These are phyloP conservation scores for Rhizopus arrhizus DNA, from an alignment of 371 early-diverging fungal species.

Conservation along the genomic window DNA sequence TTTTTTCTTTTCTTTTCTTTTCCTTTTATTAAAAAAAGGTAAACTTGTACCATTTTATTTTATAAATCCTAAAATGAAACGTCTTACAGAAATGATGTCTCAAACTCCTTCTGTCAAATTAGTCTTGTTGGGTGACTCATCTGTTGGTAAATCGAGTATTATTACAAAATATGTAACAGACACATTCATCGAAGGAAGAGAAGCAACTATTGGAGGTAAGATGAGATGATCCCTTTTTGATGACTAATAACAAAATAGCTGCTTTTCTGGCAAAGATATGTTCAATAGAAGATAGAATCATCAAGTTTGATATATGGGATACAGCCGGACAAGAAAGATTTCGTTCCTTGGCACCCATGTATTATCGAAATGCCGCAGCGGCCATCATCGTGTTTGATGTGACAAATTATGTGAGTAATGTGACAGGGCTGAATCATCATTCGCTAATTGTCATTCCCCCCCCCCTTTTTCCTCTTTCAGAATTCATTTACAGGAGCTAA, in stretches of 20 bases:
- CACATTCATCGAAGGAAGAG: constrained; percentile 92
- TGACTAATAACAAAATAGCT: constrained; percentile 40
- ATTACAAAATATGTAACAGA: constrained; percentile 86
- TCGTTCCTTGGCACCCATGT: constrained; percentile 96
- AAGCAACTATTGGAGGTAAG: constrained; percentile 93
- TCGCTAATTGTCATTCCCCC: too few species aligned
- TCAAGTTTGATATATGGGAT: constrained; percentile 92
- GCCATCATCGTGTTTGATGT: constrained; percentile 95
- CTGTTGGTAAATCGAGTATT: constrained; percentile 84
- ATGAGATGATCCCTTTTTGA: neutral
- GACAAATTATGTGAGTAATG: constrained; percentile 75
- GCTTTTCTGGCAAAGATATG: constrained; percentile 78
- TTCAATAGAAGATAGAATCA: constrained; percentile 60
- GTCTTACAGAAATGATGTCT: constrained; percentile 30
- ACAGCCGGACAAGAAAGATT: constrained; percentile 94
- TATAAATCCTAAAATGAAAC: neutral
- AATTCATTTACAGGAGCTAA: constrained; percentile 94
- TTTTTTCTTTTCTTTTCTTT: constrained; percentile 12
- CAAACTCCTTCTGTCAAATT: constrained; percentile 57
- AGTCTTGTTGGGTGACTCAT: constrained; percentile 79
- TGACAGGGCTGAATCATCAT: neutral
- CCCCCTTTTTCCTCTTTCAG: constrained; percentile 41
- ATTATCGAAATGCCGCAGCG: constrained; percentile 97
- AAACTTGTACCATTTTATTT: constrained; percentile 1
- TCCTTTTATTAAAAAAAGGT: constrained; percentile 7